Base-by-base conservation (phyloP, 495 filamentous ascomycete species). In the Chaetomium tenue region DNA sequence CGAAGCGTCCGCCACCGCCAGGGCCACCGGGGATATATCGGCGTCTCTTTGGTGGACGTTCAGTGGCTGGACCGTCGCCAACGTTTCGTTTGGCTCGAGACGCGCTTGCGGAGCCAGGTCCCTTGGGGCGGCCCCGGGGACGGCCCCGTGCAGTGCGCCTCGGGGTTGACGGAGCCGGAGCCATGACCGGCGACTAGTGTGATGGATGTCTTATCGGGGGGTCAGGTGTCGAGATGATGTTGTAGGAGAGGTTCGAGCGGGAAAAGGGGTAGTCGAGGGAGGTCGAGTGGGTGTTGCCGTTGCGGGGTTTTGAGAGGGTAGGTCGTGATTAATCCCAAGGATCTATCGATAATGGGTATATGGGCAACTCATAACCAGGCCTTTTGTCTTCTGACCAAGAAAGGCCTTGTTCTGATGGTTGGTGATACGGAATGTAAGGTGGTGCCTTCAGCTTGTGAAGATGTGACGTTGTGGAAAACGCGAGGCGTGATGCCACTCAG, bases 1-100 rank as follows among this genome's bases (percentile, higher is more conserved):
- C 79, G 68, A 90, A 92, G 65, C 91, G 79, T 26, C 89, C 89
- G 61, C 89, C 88, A 61, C 90, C 91, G n/a, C 89, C 89, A 40
- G 89, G 87, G 28, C 90, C 90, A 63, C 89, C 89, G 48, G 91
- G 89, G 39, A 92, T 81, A 72, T 92, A 93, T 62, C 78, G 75
- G 63, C 80, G 73, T 60, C 78, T 78, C 74, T 84, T 84, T 0
- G 71, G 72, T 16, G 82, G 80, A n/a, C 82, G 83, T 64, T 85
- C 83, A 2, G 80, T 80, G 22, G 80, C 79, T 25, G 78, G 72
- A 28, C 69, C 74, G 39, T 78, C 78, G 59, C 71, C 63, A 16
- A 64, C 72, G 23, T 65, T 58, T 55, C 78, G 72, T 50, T 71
- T 75, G 71, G 74, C 73, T 66, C 79, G 77, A 63, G 75, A 74